phyloP scores from a whole-genome alignment of 192 early-diverging fungal species.

The Pilaira anomala region DNA sequence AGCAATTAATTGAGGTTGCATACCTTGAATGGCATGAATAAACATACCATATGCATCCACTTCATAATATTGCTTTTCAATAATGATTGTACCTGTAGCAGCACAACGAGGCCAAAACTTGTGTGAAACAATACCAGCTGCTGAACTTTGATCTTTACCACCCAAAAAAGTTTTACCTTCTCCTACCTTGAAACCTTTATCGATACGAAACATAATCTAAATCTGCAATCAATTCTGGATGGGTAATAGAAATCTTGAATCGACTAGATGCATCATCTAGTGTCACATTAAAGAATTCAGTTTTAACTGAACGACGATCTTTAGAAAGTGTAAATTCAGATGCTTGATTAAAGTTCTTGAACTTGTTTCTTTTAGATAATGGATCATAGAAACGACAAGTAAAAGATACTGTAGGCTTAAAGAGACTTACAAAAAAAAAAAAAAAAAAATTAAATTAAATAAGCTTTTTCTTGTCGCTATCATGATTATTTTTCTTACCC shows the following conservation, averaged over 20 bases:
- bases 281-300: conserved; percentile 71
- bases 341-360: conserved; percentile 64
- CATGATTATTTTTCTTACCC: conserved; percentile 40
- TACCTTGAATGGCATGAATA: too few species aligned
- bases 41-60: conserved; percentile 68
- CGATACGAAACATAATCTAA: conserved; percentile 41
- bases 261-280: conserved; percentile 40
- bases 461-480: too few species aligned
- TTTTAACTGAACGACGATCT: conserved; percentile 71
- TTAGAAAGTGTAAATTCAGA: conserved; percentile 64
- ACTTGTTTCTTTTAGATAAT: conserved; percentile 62
- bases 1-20: too few species aligned
- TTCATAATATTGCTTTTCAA: conserved; percentile 64
- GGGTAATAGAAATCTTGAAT: conserved; percentile 52
- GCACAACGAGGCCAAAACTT: too few species aligned
- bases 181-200: conserved; percentile 76
- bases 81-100: conserved; percentile 66
- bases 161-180: conserved; percentile 77
- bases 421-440: too few species aligned
- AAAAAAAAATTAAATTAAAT: neutral
- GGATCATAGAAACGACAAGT: conserved; percentile 69
- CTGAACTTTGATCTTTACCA: too few species aligned
- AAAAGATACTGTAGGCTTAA: conserved; percentile 64
- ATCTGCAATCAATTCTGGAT: conserved; percentile 53
- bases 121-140: conserved; percentile 64